A percentile compares a stretch with the other conserved stretches of the same genome.
Conservation (phyloP, 1,284 basidiomycete species). For the Rhodotorula sp. region DNA sequence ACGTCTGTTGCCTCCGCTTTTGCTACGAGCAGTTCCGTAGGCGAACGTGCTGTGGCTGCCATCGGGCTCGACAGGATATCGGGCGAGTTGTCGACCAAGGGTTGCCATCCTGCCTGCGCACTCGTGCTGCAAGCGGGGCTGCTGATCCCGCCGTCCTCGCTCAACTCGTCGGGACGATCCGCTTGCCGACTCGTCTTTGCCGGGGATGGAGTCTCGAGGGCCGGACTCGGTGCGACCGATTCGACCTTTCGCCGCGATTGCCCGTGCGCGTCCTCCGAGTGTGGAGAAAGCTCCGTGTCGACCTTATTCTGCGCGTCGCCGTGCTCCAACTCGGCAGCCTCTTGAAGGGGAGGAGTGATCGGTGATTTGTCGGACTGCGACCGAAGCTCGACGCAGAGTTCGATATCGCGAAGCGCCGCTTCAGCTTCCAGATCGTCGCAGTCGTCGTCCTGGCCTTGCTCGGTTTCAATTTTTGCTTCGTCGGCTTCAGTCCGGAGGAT, state of each 20-base stretch:
- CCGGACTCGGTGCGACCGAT: not conserved
- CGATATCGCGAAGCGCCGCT: slow-evolving; percentile 20
- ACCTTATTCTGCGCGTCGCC: no score
- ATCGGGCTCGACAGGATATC: slow-evolving; percentile 11
- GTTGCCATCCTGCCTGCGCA: slow-evolving; percentile 13
- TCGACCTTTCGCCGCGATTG: not conserved
- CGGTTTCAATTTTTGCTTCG: not conserved
- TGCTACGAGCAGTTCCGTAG: not conserved
- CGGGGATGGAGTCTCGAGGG: not conserved
- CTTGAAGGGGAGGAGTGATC: not conserved
- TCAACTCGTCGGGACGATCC: no score
- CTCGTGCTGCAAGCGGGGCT: slow-evolving; percentile 17
- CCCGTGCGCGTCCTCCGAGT: no score
- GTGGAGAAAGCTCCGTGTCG: not conserved
- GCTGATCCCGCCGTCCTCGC: slow-evolving; percentile 14
- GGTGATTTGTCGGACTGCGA: not conserved
- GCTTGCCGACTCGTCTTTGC: no score
- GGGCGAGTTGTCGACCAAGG: not conserved
- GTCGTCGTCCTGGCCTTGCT: not conserved
- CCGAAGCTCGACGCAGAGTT: slow-evolving; percentile 8
- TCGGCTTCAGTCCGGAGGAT: no score
- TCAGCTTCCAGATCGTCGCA: slow-evolving; percentile 7
- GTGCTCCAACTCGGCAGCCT: not conserved
- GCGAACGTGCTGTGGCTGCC: not conserved
- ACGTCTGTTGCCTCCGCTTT: not conserved